phyloP scores from a whole-genome alignment of 257 asterid species.

The Primulina eburnea region DNA sequence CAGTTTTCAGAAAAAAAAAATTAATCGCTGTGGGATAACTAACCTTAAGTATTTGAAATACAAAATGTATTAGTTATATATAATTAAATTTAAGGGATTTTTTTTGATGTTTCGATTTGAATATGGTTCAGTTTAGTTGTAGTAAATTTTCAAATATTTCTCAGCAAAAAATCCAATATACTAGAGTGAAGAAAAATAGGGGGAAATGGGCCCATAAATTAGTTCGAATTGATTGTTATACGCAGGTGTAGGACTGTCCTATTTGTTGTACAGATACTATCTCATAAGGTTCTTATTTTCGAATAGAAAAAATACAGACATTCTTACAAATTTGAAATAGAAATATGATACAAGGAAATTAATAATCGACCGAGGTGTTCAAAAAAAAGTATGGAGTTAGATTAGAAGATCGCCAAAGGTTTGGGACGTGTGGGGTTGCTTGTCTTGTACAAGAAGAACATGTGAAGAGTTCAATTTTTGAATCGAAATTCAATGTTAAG shows the following conservation, averaged over 20 bases:
- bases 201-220: slow-evolving; percentile 25
- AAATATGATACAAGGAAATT: not conserved
- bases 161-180: no score
- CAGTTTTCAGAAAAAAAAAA: no score
- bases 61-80: no score
- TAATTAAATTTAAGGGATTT: no score
- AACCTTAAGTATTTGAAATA: no score
- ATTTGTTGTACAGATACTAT: slow-evolving; percentile 16
- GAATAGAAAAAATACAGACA: not conserved
- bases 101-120: no score
- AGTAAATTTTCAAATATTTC: no score
- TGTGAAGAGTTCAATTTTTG: no score
- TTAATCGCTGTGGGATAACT: no score
- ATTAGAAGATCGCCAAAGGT: not conserved
- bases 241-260: slow-evolving; percentile 26
- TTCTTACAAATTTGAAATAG: not conserved
- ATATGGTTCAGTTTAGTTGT: no score
- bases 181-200: no score
- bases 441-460: not conserved
- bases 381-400: not conserved
- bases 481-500: no score
- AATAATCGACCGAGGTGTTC: not conserved
- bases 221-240: slow-evolving; percentile 32
- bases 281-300: not conserved
- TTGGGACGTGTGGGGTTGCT: not conserved